Evolutionary conservation across 2,329 filamentous ascomycete species (phyloP).

Genomic region (Cercospora nicotianae): DNA sequence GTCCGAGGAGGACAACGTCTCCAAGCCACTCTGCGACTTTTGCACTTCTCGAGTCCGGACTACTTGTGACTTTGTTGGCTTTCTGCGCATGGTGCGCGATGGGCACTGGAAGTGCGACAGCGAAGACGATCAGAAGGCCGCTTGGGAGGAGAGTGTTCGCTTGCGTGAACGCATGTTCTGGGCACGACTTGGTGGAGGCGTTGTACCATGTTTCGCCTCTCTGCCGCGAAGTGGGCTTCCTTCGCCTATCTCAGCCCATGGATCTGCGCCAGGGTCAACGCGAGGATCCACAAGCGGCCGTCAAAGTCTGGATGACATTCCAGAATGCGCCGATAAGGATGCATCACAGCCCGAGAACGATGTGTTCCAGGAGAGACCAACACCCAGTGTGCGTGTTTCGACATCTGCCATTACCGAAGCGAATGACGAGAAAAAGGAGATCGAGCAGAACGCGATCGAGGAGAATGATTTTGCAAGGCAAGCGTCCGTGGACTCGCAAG

Average conservation of each 20-base stretch:
- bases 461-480: not conserved
- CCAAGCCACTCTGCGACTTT: slow-evolving; percentile 86
- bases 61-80: slow-evolving; percentile 89
- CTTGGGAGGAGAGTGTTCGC: slow-evolving; percentile 92
- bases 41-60: slow-evolving; percentile 81
- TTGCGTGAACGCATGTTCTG: slow-evolving; percentile 96
- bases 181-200: slow-evolving; percentile 87
- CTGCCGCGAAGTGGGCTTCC: slow-evolving; percentile 15
- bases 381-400: slow-evolving; percentile 8
- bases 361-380: slow-evolving; percentile 6
- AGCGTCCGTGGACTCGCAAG: slow-evolving; percentile 12
- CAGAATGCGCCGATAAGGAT: slow-evolving; percentile 17
- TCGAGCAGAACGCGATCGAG: slow-evolving; percentile 8
- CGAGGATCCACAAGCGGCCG: slow-evolving; percentile 13
- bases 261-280: not conserved
- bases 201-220: slow-evolving; percentile 62
- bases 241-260: slow-evolving; percentile 20
- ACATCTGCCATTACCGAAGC: not conserved
- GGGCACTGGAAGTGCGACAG: slow-evolving; percentile 86
- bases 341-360: not conserved
- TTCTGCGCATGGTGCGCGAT: slow-evolving; percentile 86
- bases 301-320: slow-evolving; percentile 29
- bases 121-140: slow-evolving; percentile 77
- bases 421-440: slow-evolving; percentile 4
- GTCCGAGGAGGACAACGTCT: slow-evolving; percentile 78